Evolutionary conservation across 257 asterid genomes (phyloP).

Genomic region (Plantago major): DNA sequence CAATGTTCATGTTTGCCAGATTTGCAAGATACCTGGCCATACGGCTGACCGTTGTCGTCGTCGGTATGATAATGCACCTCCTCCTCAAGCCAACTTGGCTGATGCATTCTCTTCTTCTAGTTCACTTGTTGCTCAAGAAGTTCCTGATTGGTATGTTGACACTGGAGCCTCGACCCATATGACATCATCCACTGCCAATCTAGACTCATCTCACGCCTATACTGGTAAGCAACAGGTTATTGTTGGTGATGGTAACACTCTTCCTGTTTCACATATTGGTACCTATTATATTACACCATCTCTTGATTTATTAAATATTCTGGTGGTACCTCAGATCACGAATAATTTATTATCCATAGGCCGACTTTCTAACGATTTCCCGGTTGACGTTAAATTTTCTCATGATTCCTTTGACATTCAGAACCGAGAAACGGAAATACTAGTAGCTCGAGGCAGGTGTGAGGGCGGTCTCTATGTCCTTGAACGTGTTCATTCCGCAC

Average conservation of each 20-base stretch:
- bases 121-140: background rate
- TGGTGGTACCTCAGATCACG: background rate
- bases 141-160: too few relatives aligned
- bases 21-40: background rate
- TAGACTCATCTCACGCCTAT: background rate
- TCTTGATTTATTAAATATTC: background rate
- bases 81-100: background rate
- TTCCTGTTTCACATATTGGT: background rate
- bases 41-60: background rate
- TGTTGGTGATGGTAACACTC: background rate
- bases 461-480: background rate
- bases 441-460: background rate
- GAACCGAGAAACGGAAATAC: background rate
- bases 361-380: background rate
- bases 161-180: too few relatives aligned
- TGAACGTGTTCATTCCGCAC: background rate
- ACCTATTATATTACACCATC: background rate
- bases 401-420: constrained; percentile 1
- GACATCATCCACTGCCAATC: too few relatives aligned
- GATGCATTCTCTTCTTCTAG: background rate
- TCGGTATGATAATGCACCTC: background rate
- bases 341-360: background rate
- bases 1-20: background rate
- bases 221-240: background rate
- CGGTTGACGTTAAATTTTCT: background rate